These are phyloP conservation scores for Paulownia fortunei DNA, from an alignment of 257 asterid genomes.

Conservation along the genomic window DNA sequence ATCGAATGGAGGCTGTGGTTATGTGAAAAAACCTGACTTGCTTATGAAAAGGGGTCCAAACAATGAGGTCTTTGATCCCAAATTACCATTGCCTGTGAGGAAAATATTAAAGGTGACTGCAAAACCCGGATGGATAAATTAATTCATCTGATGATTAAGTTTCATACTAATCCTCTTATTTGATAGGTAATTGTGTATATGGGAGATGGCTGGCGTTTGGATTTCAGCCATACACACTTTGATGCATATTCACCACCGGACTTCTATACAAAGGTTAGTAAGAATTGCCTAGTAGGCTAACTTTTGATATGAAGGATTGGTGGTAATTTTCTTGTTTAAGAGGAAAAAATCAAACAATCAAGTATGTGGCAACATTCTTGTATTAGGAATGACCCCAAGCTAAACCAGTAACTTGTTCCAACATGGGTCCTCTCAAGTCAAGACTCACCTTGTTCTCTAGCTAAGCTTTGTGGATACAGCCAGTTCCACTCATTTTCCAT, in stretches of 20 bases:
- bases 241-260: slow-evolving; percentile 95
- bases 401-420: no score
- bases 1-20: slow-evolving; percentile 89
- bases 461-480: no score
- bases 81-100: slow-evolving; percentile 67
- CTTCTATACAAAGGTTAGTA: slow-evolving; percentile 83
- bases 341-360: no score
- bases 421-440: no score
- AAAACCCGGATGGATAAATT: background rate
- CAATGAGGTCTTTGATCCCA: slow-evolving; percentile 76
- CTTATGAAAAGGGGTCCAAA: slow-evolving; percentile 60
- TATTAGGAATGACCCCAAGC: no score
- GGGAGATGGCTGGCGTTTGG: slow-evolving; percentile 98
- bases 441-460: no score
- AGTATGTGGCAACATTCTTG: no score
- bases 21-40: slow-evolving; percentile 74
- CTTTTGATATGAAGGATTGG: background rate
- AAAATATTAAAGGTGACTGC: slow-evolving; percentile 68
- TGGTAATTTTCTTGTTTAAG: background rate
- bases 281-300: background rate
- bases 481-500: no score
- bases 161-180: background rate
- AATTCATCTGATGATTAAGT: background rate
- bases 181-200: slow-evolving; percentile 74
- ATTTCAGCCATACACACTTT: slow-evolving; percentile 95